Percentiles rank a stretch among this genome's conserved stretches.
Conservation (phyloP, 2,329 filamentous ascomycete species). For the Sporothrix schenckii region DNA sequence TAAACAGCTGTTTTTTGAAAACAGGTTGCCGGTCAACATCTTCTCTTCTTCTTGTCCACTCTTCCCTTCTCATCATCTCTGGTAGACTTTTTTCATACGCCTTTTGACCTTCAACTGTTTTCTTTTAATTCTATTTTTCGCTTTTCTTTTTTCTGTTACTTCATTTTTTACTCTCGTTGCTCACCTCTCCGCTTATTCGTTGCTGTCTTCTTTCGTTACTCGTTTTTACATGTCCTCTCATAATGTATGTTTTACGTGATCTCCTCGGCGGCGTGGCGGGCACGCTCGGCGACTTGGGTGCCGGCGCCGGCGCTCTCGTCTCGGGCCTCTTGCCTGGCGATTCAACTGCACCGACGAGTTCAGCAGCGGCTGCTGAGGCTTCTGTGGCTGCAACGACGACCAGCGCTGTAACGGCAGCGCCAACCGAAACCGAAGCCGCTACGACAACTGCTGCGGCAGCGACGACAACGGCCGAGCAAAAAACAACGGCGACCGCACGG, state of each 20-base stretch:
- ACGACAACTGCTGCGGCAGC: background rate
- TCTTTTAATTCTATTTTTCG: background rate
- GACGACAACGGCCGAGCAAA: background rate
- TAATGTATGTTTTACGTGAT: constrained; percentile 25
- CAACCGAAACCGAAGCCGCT: background rate
- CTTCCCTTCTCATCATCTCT: constrained; percentile 17
- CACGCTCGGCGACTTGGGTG: constrained; percentile 22
- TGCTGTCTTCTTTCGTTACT: background rate
- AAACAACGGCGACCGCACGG: background rate
- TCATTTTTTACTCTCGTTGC: background rate
- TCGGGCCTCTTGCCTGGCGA: constrained; percentile 23
- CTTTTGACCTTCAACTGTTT: background rate
- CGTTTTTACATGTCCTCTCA: background rate
- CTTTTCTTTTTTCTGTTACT: background rate
- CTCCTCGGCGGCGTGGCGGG: constrained; percentile 23
- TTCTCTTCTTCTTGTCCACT: constrained; percentile 18
- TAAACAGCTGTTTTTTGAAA: constrained; percentile 25
- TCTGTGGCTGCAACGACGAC: background rate
- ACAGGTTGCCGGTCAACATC: constrained; percentile 31
- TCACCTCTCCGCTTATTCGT: background rate
- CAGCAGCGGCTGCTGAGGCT: background rate
- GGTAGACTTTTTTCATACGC: constrained; percentile 9
- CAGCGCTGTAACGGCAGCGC: background rate
- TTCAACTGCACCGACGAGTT: background rate
- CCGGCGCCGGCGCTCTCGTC: constrained; percentile 1